A percentile compares a stretch with the other conserved stretches of the same genome.
phyloP scores from a whole-genome alignment of 2,329 filamentous ascomycete species.

The Cyclaneusma minus region DNA sequence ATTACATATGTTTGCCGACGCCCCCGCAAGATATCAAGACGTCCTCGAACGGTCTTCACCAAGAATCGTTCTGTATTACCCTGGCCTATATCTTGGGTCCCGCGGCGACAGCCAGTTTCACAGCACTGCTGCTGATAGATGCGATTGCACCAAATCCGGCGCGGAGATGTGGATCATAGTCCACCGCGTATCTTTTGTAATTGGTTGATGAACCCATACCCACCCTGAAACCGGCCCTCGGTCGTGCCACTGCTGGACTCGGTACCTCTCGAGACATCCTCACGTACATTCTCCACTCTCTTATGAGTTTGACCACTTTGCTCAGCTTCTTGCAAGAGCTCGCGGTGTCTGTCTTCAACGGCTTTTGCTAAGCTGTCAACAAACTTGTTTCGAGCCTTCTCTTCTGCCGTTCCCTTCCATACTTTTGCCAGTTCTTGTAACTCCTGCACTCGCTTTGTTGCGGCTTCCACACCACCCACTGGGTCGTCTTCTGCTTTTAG shows the following conservation, averaged over 20 bases:
- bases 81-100: too few species aligned
- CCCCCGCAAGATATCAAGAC: too few species aligned
- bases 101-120: too few species aligned
- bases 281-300: conserved; percentile 11
- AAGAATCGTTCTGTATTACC: too few species aligned
- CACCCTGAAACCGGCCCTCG: conserved; percentile 12
- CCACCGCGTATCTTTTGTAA: conserved; percentile 19
- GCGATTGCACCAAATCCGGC: too few species aligned
- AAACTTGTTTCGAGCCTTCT: conserved; percentile 68
- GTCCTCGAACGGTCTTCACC: too few species aligned
- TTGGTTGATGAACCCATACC: conserved; percentile 20
- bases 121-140: too few species aligned
- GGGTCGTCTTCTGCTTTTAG: conserved; percentile 43
- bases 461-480: conserved; percentile 55
- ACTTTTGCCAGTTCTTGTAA: conserved; percentile 63
- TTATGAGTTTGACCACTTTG: conserved; percentile 12
- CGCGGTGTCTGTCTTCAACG: conserved; percentile 53
- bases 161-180: too few species aligned
- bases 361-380: conserved; percentile 68
- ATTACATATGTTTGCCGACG: too few species aligned
- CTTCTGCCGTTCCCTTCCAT: conserved; percentile 93
- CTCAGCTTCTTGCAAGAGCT: conserved; percentile 17
- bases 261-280: conserved; percentile 5
- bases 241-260: conserved; percentile 2
- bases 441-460: conserved; percentile 58